Evolutionary conservation across 208 protist species (phyloP), one percentile per base, ranked within the genome.

Genomic region (Porcisia hertigi): DNA sequence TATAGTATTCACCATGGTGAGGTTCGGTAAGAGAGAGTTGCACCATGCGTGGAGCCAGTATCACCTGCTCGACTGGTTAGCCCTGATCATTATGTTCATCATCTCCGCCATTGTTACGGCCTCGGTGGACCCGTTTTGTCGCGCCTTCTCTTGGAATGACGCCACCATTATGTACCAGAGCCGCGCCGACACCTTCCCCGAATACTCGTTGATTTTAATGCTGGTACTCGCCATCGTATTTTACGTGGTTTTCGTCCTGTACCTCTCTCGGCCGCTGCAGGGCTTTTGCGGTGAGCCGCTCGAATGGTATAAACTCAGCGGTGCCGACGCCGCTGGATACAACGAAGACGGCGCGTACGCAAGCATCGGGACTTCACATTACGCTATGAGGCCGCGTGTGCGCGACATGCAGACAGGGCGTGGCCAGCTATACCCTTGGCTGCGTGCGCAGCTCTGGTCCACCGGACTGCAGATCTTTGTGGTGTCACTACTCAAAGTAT

Each of bases 71-170:
- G 89, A 96, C 78, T 92, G 81, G 78, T 53, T 86, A 18, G 45
- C 89, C 11, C 67, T 81, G 1, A 7, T 71, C 20, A 1, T 85
- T 0, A 45, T 92, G 11, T 45, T 65, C 57, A 16, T 93, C 20
- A 18, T 85, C 8, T 16, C 39, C 18, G 9, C 63, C 54, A 54
- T 80, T 41, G 71, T 79, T 4, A 73, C 60, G 0, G 25, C 58
- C 34, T 25, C n/a, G 7, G 75, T 88, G 36, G 53, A 64, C 8
- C 83, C 88, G 14, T 77, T 89, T 69, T 96, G 92, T 77, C 88
- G 90, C 49, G 45, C 85, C 7, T 96, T 97, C 49, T 77, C 84
- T 16, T 97, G 93, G 91, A 73, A 77, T 36, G 93, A 97, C 71
- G 76, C 86, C 34, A 87, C 83, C 14, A 95, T 97, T 63, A 59